Conservation (phyloP, 2,329 filamentous ascomycete genomes). For the Massarina eburnea region DNA sequence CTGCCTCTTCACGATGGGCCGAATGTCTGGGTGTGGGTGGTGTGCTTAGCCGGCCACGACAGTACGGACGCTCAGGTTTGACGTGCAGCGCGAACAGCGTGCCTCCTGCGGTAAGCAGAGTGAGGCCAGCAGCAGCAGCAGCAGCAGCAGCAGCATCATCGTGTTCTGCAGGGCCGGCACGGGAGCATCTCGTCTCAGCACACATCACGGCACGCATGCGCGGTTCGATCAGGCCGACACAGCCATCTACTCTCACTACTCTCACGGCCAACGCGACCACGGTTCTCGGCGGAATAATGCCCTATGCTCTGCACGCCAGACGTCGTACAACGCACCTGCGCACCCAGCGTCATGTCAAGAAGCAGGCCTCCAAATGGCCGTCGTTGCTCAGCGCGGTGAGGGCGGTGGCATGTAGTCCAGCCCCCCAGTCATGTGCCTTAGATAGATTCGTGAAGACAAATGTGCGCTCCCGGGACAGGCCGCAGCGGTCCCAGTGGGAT, state of each 20-base stretch:
- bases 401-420: neutral
- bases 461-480: neutral
- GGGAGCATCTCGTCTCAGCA: too few species aligned
- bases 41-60: too few species aligned
- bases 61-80: too few species aligned
- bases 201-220: too few species aligned
- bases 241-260: neutral
- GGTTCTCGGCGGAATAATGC: neutral
- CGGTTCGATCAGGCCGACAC: neutral
- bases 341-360: neutral
- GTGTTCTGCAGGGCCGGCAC: too few species aligned
- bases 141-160: too few species aligned
- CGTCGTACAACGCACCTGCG: neutral
- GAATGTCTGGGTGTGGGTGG: neutral
- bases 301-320: neutral
- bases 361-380: neutral
- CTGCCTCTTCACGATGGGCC: neutral
- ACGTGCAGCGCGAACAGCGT: too few species aligned
- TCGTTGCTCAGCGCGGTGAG: too few species aligned
- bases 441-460: slow-evolving; percentile 12
- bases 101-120: too few species aligned
- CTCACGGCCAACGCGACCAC: neutral
- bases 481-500: slow-evolving; percentile 1
- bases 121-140: too few species aligned
- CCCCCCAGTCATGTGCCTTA: slow-evolving; percentile 3